Percentiles rank a stretch among this genome's conserved stretches.
Conservation (phyloP, 176 grass and related monocot genomes). For the Rhynchospora breviuscula region DNA sequence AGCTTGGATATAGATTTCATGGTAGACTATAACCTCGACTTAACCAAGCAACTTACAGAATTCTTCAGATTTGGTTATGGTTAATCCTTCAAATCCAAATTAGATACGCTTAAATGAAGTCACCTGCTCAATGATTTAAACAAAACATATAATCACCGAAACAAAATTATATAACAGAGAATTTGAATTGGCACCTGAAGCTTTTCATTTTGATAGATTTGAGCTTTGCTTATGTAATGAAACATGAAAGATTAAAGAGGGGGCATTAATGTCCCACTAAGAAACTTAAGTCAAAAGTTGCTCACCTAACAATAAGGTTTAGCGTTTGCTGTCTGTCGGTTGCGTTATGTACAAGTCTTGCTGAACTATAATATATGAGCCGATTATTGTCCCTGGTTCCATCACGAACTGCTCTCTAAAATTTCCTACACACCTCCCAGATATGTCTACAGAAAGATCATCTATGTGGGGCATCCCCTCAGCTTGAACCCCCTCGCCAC, state of each 20-base stretch:
- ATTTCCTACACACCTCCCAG: slow-evolving; percentile 54
- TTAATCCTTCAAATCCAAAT: background rate
- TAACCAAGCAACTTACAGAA: background rate
- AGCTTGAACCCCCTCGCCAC: slow-evolving; percentile 67
- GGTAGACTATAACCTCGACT: background rate
- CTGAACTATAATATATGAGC: slow-evolving; percentile 52
- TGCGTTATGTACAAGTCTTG: slow-evolving; percentile 82
- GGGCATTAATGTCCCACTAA: background rate
- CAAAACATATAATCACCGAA: background rate
- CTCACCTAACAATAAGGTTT: background rate
- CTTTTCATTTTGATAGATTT: background rate
- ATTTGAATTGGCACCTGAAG: background rate
- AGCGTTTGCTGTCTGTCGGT: slow-evolving; percentile 19
- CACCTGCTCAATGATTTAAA: background rate
- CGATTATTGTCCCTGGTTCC: slow-evolving; percentile 54
- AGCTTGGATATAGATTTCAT: background rate
- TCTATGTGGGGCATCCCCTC: slow-evolving; percentile 79
- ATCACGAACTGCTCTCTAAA: slow-evolving; percentile 80
- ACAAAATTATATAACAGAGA: background rate
- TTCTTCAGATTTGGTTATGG: background rate
- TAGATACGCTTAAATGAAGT: background rate
- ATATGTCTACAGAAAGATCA: slow-evolving; percentile 56
- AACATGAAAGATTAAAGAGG: background rate
- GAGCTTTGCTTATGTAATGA: background rate
- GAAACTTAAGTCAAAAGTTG: background rate